phyloP scores from a whole-genome alignment of 1,284 basidiomycete genomes.

The Papiliotrema flavescens region DNA sequence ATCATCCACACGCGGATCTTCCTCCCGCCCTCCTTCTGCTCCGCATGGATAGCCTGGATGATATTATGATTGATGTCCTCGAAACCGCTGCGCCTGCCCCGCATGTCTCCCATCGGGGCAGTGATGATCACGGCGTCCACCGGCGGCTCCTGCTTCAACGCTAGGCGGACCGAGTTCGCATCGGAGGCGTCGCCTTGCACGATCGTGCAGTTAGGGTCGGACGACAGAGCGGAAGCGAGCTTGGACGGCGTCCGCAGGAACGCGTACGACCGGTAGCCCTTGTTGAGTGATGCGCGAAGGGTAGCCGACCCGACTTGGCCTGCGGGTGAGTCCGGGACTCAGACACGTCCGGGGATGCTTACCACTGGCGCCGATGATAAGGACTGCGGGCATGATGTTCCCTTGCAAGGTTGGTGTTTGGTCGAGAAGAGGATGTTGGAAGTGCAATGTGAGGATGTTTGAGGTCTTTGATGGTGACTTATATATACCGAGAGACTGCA shows the following conservation, averaged over 20 bases:
- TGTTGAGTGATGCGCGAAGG: conserved; percentile 2
- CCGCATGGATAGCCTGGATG: conserved; percentile 5
- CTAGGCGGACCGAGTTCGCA: background rate
- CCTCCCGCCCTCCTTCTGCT: background rate
- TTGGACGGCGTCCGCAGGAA: conserved; percentile 9
- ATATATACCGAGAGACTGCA: too few relatives aligned
- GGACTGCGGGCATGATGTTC: conserved; percentile 1
- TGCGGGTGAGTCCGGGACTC: background rate
- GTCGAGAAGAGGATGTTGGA: too few relatives aligned
- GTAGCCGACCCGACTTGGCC: conserved; percentile 9
- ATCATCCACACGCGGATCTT: conserved; percentile 11
- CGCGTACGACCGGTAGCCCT: background rate
- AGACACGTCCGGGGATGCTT: background rate
- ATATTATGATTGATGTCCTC: conserved; percentile 6
- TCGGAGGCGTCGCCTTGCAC: conserved; percentile 7
- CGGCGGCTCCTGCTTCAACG: background rate
- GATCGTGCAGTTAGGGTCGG: background rate
- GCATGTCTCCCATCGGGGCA: conserved; percentile 9
- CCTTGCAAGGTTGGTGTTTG: too few relatives aligned
- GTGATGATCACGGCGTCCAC: conserved; percentile 7
- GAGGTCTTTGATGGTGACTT: too few relatives aligned
- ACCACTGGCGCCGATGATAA: conserved; percentile 5
- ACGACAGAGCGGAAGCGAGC: conserved; percentile 1
- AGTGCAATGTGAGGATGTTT: too few relatives aligned
- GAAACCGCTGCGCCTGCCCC: conserved; percentile 1